Evolutionary conservation across 169 alveolate species (phyloP).

Genomic region (Toxoplasma gondii): DNA sequence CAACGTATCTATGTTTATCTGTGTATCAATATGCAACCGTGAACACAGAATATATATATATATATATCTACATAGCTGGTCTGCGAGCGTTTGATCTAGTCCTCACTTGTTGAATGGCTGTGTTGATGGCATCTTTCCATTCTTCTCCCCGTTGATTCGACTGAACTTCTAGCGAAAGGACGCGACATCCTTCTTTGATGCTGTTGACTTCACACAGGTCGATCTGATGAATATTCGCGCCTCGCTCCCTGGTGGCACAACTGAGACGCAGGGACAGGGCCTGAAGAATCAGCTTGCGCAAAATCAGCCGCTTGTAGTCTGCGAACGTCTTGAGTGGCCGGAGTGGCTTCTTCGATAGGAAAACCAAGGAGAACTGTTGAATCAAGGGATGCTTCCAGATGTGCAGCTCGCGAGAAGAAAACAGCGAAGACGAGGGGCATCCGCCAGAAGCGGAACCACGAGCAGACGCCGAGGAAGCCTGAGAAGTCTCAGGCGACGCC

Average conservation of each 20-base stretch:
- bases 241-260: conserved; percentile 24
- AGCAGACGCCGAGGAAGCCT: not conserved
- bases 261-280: conserved; percentile 61
- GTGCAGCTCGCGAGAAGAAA: conserved; percentile 30
- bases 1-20: too few relatives aligned
- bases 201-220: conserved; percentile 55
- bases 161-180: conserved; percentile 56
- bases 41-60: not conserved
- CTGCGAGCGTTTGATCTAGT: not conserved
- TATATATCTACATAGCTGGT: not conserved
- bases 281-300: conserved; percentile 63
- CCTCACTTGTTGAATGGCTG: conserved; percentile 14
- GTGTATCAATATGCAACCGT: too few relatives aligned
- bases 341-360: conserved; percentile 58
- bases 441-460: not conserved
- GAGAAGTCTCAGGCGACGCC: not conserved
- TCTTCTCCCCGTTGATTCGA: conserved; percentile 26
- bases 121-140: conserved; percentile 16
- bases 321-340: conserved; percentile 49
- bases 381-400: conserved; percentile 63
- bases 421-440: not conserved
- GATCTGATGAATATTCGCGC: conserved; percentile 49
- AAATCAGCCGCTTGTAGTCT: conserved; percentile 59
- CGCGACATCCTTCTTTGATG: conserved; percentile 67
- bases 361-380: conserved; percentile 57